These are phyloP conservation scores for Starmera pachycereana DNA, from an alignment of 805 yeast species.

Conservation along the genomic window DNA sequence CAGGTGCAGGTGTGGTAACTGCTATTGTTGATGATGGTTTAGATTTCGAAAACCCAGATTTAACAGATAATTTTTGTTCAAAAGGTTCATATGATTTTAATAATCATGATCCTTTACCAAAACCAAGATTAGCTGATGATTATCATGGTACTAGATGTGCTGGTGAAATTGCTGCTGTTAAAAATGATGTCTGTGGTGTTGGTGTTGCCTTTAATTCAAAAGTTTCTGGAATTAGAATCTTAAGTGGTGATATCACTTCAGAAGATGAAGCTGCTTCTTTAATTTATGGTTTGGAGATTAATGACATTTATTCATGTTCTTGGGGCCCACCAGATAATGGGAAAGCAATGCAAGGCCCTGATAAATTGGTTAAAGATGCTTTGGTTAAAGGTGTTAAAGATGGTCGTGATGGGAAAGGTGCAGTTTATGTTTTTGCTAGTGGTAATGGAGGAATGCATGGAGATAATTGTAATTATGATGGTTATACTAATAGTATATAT, in stretches of 20 bases:
- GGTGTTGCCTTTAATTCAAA: conserved; percentile 89
- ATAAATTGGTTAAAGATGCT: conserved; percentile 66
- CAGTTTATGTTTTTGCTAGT: conserved; percentile 88
- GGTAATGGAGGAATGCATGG: conserved; percentile 84
- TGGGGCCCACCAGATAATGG: conserved; percentile 99
- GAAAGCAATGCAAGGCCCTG: conserved; percentile 75
- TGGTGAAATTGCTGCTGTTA: conserved; percentile 86
- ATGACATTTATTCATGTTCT: conserved; percentile 92
- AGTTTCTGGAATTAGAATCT: conserved; percentile 83
- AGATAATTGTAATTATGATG: conserved; percentile 94
- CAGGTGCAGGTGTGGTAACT: conserved; percentile 74
- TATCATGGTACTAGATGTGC: conserved; percentile 97
- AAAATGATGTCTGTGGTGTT: conserved; percentile 82
- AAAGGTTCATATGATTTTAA: conserved; percentile 95
- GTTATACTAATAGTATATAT: conserved; percentile 91
- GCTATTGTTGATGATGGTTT: conserved; percentile 94
- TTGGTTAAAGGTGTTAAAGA: conserved; percentile 74
- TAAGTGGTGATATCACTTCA: conserved; percentile 68
- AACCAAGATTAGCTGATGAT: conserved; percentile 73
- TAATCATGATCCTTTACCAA: conserved; percentile 62
- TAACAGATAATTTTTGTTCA: conserved; percentile 53
- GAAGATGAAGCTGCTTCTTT: conserved; percentile 90
- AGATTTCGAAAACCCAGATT: conserved; percentile 70
- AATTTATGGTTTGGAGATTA: conserved; percentile 67
- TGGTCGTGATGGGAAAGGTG: conserved; percentile 76